Percentiles rank a stretch among this genome's conserved stretches.
Conservation (phyloP, 192 early-diverging fungal genomes). For the Rhizoclosmatium sp. region DNA sequence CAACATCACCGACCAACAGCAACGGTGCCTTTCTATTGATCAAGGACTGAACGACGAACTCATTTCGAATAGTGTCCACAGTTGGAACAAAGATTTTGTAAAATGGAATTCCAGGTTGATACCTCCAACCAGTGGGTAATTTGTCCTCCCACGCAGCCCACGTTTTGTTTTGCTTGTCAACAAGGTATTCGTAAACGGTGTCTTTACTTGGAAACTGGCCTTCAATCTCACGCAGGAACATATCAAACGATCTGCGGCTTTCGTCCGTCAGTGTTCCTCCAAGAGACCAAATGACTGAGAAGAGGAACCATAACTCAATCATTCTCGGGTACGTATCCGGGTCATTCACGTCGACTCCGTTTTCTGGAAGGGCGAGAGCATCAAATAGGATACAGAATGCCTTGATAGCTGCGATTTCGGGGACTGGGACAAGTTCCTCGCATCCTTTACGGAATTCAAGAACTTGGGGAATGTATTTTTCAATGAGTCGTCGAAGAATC, state of each 20-base stretch:
- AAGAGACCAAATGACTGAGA: slow-evolving; percentile 64
- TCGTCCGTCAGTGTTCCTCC: slow-evolving; percentile 65
- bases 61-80: slow-evolving; percentile 65
- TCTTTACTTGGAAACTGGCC: slow-evolving; percentile 69
- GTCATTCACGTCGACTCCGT: slow-evolving; percentile 60
- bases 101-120: slow-evolving; percentile 53
- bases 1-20: slow-evolving; percentile 64
- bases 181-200: slow-evolving; percentile 66
- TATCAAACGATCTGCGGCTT: slow-evolving; percentile 59
- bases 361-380: slow-evolving; percentile 56
- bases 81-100: slow-evolving; percentile 74
- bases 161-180: slow-evolving; percentile 61
- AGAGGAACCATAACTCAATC: slow-evolving; percentile 68
- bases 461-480: slow-evolving; percentile 58
- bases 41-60: slow-evolving; percentile 58
- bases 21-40: slow-evolving; percentile 57
- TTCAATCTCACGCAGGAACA: slow-evolving; percentile 67
- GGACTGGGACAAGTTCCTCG: slow-evolving; percentile 59
- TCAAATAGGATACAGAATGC: slow-evolving; percentile 62
- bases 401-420: slow-evolving; percentile 55
- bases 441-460: slow-evolving; percentile 60
- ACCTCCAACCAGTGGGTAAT: slow-evolving; percentile 58
- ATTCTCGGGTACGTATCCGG: slow-evolving; percentile 55
- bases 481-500: slow-evolving; percentile 47
- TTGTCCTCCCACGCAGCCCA: slow-evolving; percentile 69